Percentiles rank a stretch among this genome's conserved stretches.
Evolutionary conservation across 148 eudicot genomes (phyloP).

Genomic region (Rhododendron molle): DNA sequence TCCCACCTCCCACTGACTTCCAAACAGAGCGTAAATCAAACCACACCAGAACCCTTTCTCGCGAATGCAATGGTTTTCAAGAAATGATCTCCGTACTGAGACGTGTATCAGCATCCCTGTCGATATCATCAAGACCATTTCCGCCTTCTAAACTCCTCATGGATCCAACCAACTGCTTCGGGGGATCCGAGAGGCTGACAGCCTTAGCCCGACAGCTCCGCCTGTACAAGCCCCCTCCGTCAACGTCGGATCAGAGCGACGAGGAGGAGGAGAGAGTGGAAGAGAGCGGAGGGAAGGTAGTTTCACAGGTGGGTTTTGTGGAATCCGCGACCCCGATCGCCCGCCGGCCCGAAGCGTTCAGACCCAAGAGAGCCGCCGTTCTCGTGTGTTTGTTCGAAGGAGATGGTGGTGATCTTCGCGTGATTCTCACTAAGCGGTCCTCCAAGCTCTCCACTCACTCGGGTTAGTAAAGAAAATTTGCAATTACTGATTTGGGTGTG

Average conservation of each 20-base stretch:
- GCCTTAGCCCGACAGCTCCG: conserved; percentile 54
- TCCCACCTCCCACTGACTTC: neutral
- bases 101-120: neutral
- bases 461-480: conserved; percentile 28
- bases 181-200: conserved; percentile 25
- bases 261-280: conserved; percentile 31
- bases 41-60: neutral
- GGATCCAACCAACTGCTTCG: conserved; percentile 13
- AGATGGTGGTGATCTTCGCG: conserved; percentile 48
- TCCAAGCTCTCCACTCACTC: conserved; percentile 75
- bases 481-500: neutral
- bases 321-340: conserved; percentile 45
- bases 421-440: conserved; percentile 82
- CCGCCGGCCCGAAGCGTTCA: conserved; percentile 18
- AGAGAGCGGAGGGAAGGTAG: conserved; percentile 45
- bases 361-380: conserved; percentile 54
- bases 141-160: neutral
- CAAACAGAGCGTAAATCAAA: neutral
- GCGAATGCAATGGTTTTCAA: neutral
- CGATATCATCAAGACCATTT: neutral
- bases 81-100: neutral
- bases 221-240: conserved; percentile 28
- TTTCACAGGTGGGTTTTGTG: conserved; percentile 57
- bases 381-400: conserved; percentile 63
- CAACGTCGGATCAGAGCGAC: conserved; percentile 13